These are phyloP conservation scores for Saturnispora dispora DNA, from an alignment of 805 yeast genomes.

Conservation along the genomic window DNA sequence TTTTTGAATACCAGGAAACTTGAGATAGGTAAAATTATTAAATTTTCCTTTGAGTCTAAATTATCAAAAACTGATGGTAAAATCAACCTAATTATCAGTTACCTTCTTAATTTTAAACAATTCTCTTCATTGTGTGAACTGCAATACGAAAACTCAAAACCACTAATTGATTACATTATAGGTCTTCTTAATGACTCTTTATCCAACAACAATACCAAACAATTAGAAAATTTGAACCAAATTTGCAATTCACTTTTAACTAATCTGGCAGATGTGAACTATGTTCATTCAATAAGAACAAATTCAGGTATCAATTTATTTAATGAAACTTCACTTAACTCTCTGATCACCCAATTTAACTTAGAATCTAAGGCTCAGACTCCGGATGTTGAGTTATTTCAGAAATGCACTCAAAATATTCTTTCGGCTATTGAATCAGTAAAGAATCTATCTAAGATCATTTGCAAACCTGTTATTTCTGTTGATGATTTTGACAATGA, in stretches of 20 bases:
- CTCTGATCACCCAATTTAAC: constrained; percentile 11
- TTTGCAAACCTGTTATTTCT: constrained; percentile 27
- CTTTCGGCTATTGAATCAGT: constrained; percentile 17
- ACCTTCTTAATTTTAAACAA: constrained; percentile 21
- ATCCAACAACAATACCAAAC: constrained; percentile 8
- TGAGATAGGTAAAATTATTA: not conserved
- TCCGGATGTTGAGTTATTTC: constrained; percentile 1
- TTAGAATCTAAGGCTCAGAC: not conserved
- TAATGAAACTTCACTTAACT: constrained; percentile 6
- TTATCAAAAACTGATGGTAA: not conserved
- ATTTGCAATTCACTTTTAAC: constrained; percentile 16
- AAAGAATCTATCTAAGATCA: constrained; percentile 12
- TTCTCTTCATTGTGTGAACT: constrained; percentile 25
- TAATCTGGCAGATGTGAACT: constrained; percentile 11
- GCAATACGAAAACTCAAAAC: constrained; percentile 3
- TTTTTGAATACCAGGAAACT: not conserved
- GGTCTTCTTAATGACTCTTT: constrained; percentile 15
- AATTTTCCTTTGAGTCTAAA: not conserved
- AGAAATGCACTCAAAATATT: constrained; percentile 13
- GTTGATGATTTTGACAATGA: constrained; percentile 30
- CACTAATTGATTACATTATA: constrained; percentile 15
- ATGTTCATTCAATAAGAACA: constrained; percentile 11
- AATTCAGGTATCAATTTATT: constrained; percentile 20
- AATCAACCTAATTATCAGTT: not conserved
- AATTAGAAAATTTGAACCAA: constrained; percentile 14